These are phyloP conservation scores for Cadophora sp. DNA, from an alignment of 2,329 filamentous ascomycete genomes.

Conservation along the genomic window DNA sequence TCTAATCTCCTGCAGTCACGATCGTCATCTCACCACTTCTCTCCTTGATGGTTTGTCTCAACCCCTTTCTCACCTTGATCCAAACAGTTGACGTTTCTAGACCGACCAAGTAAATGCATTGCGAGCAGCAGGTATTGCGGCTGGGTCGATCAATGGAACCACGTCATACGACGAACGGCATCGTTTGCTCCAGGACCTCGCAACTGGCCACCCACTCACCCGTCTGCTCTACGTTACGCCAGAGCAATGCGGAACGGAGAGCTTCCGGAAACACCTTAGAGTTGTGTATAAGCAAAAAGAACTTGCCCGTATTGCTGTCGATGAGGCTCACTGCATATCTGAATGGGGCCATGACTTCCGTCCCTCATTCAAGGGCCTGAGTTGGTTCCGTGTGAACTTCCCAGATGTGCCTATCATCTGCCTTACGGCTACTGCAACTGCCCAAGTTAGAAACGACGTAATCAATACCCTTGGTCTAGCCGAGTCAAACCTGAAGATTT, in stretches of 20 bases:
- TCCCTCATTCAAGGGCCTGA: slow-evolving; percentile 86
- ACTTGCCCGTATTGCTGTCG: slow-evolving; percentile 86
- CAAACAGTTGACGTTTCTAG: slow-evolving; percentile 50
- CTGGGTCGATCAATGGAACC: slow-evolving; percentile 86
- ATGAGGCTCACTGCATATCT: slow-evolving; percentile 96
- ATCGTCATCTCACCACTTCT: slow-evolving; percentile 89
- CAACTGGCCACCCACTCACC: slow-evolving; percentile 84
- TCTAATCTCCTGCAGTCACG: slow-evolving; percentile 64
- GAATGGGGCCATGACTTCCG: slow-evolving; percentile 99
- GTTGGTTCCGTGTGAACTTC: slow-evolving; percentile 83
- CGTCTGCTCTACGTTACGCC: slow-evolving; percentile 93
- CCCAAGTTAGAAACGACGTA: slow-evolving; percentile 81
- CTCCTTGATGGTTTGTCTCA: slow-evolving; percentile 76
- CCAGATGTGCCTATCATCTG: slow-evolving; percentile 91
- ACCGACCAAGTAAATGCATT: slow-evolving; percentile 92
- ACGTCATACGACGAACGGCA: slow-evolving; percentile 70
- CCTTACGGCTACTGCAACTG: slow-evolving; percentile 89
- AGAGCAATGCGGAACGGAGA: slow-evolving; percentile 79
- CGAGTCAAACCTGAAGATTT: slow-evolving; percentile 68
- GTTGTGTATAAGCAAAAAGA: slow-evolving; percentile 81
- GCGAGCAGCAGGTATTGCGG: slow-evolving; percentile 74
- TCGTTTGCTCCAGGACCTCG: slow-evolving; percentile 79
- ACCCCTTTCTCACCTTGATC: too few relatives aligned
- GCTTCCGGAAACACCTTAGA: slow-evolving; percentile 77
- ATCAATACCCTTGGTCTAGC: slow-evolving; percentile 76